phyloP scores from a whole-genome alignment of 331 rosid species.

The Dryas integrifolia region DNA sequence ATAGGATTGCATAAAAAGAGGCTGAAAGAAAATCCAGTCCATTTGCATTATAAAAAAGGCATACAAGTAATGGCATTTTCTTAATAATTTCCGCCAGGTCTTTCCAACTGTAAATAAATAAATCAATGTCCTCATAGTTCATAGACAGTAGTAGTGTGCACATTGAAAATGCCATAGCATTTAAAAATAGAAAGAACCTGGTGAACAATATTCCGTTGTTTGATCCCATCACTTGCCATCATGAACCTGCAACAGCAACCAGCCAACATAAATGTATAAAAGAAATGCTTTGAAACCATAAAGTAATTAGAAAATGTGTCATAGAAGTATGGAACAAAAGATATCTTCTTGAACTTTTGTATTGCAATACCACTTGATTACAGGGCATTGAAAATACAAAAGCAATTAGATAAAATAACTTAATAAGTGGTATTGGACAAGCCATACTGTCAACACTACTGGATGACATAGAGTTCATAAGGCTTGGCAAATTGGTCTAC shows the following conservation, averaged over 20 bases:
- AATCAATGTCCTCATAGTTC: not conserved
- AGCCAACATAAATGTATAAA: slow-evolving; percentile 23
- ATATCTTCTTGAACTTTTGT: slow-evolving; percentile 16
- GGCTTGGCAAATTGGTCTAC: not conserved
- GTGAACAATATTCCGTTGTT: slow-evolving; percentile 61
- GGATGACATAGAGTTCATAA: not conserved
- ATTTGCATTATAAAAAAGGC: not conserved
- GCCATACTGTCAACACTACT: not conserved
- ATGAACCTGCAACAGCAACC: slow-evolving; percentile 60
- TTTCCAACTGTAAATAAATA: not conserved
- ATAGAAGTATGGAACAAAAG: not conserved
- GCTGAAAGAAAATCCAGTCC: not conserved
- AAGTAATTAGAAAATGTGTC: not conserved
- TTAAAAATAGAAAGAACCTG: slow-evolving; percentile 49
- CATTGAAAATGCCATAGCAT: not conserved
- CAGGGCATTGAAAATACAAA: not conserved
- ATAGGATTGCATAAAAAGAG: not conserved
- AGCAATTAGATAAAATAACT: not conserved
- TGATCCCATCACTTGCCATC: slow-evolving; percentile 97
- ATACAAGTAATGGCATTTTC: not conserved
- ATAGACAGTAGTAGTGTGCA: not conserved
- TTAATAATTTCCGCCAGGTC: not conserved
- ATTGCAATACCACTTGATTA: slow-evolving; percentile 1
- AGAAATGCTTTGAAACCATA: slow-evolving; percentile 23
- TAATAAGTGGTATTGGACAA: not conserved